Evolutionary conservation across 306 rosid genomes (phyloP).

Genomic region (Arachis hypogaea): DNA sequence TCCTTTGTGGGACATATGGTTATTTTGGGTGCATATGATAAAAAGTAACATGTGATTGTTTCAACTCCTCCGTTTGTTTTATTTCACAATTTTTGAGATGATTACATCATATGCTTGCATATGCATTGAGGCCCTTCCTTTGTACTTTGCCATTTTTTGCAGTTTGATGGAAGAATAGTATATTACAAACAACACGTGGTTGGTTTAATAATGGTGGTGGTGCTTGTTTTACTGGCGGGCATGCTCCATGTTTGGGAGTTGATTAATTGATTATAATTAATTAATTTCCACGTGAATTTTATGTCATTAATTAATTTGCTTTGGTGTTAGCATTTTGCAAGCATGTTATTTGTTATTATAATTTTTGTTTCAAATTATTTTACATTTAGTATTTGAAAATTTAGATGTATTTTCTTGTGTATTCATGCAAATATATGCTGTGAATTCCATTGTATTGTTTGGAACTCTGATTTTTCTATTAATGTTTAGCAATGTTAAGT

Average conservation of each 20-base stretch:
- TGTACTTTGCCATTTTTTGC: background rate
- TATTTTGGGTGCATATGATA: background rate
- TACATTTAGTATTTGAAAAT: background rate
- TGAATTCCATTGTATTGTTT: too few species aligned
- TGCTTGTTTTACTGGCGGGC: constrained; percentile 37
- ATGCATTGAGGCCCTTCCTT: constrained; percentile 7
- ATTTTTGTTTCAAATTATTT: background rate
- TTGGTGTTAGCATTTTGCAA: background rate
- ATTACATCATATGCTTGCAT: constrained; percentile 28
- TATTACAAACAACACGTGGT: constrained; percentile 33
- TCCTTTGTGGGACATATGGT: constrained; percentile 11
- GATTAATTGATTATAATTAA: constrained; percentile 28
- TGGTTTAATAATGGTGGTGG: constrained; percentile 26
- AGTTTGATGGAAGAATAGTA: background rate
- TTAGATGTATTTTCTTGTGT: background rate
- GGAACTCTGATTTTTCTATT: too few species aligned
- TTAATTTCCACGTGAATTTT: constrained; percentile 23
- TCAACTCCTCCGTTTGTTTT: constrained; percentile 27
- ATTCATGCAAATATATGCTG: too few species aligned
- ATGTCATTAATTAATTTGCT: background rate
- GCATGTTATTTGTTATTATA: background rate
- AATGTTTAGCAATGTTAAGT: too few species aligned
- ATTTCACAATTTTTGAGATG: constrained; percentile 33
- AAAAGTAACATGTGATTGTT: background rate
- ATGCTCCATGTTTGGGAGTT: background rate